These are phyloP conservation scores for Leucosporidium scottii DNA, from an alignment of 768 basidiomycete genomes.

Conservation along the genomic window DNA sequence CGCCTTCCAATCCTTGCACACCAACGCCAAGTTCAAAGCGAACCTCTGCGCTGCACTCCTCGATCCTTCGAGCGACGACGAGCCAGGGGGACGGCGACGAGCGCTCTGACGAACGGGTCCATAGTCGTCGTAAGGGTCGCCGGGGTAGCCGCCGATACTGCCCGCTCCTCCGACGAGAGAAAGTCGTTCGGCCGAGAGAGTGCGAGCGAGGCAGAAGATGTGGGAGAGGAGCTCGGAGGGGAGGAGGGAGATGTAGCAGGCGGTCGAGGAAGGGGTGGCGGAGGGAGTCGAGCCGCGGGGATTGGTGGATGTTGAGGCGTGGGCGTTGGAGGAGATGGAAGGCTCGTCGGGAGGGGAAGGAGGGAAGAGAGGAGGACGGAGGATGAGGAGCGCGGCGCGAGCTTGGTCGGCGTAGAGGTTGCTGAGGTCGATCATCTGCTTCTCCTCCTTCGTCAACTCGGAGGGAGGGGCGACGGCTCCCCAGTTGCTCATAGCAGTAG, in stretches of 20 bases:
- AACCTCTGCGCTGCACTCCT: background rate
- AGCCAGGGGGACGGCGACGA: too few relatives aligned
- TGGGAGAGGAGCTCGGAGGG: slow-evolving; percentile 9
- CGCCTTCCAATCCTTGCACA: slow-evolving; percentile 6
- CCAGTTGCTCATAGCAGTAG: too few relatives aligned
- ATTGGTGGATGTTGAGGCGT: too few relatives aligned
- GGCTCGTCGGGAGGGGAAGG: background rate
- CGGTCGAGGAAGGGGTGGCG: background rate
- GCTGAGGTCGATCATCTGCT: too few relatives aligned
- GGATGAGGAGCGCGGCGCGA: background rate
- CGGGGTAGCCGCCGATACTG: background rate
- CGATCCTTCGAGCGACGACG: background rate
- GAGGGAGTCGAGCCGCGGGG: background rate
- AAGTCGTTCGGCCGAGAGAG: background rate
- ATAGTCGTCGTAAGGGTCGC: background rate
- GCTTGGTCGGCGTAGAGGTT: slow-evolving; percentile 4
- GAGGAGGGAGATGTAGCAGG: slow-evolving; percentile 1
- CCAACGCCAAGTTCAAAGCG: background rate
- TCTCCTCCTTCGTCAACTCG: too few relatives aligned
- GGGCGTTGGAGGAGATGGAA: background rate
- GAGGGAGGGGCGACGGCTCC: too few relatives aligned
- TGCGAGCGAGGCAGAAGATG: slow-evolving; percentile 7
- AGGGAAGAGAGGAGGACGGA: slow-evolving; percentile 9
- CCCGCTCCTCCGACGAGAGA: background rate
- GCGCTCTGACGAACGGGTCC: background rate